phyloP scores from a whole-genome alignment of 148 eudicot species.

The Pouteria glomerata region DNA sequence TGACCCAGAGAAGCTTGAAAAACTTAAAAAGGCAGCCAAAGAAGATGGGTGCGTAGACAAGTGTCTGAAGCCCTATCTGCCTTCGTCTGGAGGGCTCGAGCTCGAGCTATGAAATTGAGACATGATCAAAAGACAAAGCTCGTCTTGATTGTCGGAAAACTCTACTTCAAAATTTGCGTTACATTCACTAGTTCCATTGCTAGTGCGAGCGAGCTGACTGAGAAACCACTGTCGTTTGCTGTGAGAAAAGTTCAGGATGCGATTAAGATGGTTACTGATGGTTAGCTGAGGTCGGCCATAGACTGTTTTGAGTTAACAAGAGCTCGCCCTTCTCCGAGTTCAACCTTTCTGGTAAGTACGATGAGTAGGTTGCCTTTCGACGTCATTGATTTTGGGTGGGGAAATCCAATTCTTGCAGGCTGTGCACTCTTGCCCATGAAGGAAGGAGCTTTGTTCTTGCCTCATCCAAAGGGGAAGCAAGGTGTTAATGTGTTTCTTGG shows the following conservation, averaged over 20 bases:
- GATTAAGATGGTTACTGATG: constrained; percentile 25
- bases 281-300: constrained; percentile 34
- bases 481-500: constrained; percentile 33
- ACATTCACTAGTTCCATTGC: constrained; percentile 24
- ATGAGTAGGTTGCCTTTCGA: constrained; percentile 35
- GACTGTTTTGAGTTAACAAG: constrained; percentile 36
- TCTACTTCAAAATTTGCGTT: constrained; percentile 26
- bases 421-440: constrained; percentile 24
- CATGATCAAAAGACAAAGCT: constrained; percentile 34
- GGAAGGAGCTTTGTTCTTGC: constrained; percentile 26
- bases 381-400: constrained; percentile 38
- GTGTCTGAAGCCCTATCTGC: constrained; percentile 42
- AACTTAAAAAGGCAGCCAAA: constrained; percentile 17
- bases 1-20: constrained; percentile 26
- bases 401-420: constrained; percentile 31
- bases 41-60: constrained; percentile 18
- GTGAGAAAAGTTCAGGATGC: constrained; percentile 35
- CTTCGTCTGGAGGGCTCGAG: constrained; percentile 30
- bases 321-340: constrained; percentile 26
- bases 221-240: constrained; percentile 20
- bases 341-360: constrained; percentile 35
- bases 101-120: constrained; percentile 18
- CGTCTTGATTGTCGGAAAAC: constrained; percentile 26
- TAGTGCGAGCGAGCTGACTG: constrained; percentile 22
- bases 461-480: constrained; percentile 23